A percentile compares a stretch with the other conserved stretches of the same genome.
Conservation (phyloP, 345 rosid species). For the Melastoma malabathricum region DNA sequence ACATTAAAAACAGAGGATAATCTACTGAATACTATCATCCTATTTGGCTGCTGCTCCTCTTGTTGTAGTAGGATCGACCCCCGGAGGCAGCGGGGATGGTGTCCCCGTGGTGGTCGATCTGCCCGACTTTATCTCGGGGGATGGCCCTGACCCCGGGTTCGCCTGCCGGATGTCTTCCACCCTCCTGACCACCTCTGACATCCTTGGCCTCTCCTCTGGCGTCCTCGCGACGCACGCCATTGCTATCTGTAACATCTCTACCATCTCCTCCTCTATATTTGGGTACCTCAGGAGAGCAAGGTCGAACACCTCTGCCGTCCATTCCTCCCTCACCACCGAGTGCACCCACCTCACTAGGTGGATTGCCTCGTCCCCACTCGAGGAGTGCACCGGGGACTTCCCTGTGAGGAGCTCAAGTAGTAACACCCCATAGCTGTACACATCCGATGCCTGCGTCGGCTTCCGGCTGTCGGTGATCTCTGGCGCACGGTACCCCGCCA, state of each 20-base stretch:
- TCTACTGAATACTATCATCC: too few species aligned
- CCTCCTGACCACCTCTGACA: conserved; percentile 50
- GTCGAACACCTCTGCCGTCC: conserved; percentile 97
- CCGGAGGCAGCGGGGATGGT: conserved; percentile 10
- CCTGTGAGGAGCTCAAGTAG: conserved; percentile 85
- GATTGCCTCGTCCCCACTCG: conserved; percentile 47
- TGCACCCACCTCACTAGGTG: conserved; percentile 92
- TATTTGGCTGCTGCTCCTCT: too few species aligned
- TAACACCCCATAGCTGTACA: conserved; percentile 78
- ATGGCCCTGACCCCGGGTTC: conserved; percentile 18
- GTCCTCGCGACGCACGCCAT: conserved; percentile 65
- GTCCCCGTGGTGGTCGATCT: conserved; percentile 20
- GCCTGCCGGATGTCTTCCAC: conserved; percentile 48
- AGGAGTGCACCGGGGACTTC: conserved; percentile 44
- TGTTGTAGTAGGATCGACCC: too few species aligned
- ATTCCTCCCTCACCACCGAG: conserved; percentile 93
- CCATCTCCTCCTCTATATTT: conserved; percentile 95
- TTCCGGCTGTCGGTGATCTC: conserved; percentile 78
- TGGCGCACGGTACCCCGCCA: conserved; percentile 84
- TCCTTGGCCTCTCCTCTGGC: conserved; percentile 72
- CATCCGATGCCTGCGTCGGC: conserved; percentile 58
- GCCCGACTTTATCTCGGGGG: conserved; percentile 31
- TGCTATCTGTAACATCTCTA: conserved; percentile 85
- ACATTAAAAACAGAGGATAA: background rate
- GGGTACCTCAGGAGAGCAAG: conserved; percentile 71